Conservation (phyloP, 176 grass and related monocot species). For the Zoysia japonica region DNA sequence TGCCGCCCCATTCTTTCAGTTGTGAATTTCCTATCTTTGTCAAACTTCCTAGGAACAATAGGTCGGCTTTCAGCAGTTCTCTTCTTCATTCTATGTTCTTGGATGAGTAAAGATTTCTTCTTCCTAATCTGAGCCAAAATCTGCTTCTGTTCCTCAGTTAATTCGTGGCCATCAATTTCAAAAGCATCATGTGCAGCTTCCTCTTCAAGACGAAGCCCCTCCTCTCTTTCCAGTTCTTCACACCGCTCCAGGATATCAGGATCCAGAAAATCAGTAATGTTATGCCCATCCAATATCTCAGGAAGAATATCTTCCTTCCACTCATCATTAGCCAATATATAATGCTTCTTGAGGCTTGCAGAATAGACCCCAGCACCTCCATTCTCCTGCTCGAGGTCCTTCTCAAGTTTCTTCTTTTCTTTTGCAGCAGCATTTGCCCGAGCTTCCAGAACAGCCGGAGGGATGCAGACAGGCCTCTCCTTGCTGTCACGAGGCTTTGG, state of each 20-base stretch:
- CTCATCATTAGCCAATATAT: constrained; percentile 66
- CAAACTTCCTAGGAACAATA: constrained; percentile 68
- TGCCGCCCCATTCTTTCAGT: constrained; percentile 46
- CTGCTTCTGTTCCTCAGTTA: constrained; percentile 51
- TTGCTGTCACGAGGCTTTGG: constrained; percentile 79
- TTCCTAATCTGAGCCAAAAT: constrained; percentile 64
- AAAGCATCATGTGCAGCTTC: constrained; percentile 55
- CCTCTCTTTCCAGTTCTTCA: constrained; percentile 75
- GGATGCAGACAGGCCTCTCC: constrained; percentile 57
- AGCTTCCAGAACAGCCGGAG: constrained; percentile 51
- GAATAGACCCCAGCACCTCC: constrained; percentile 92
- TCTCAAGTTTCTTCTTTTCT: constrained; percentile 71
- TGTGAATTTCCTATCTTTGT: constrained; percentile 54
- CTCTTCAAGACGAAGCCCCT: constrained; percentile 67
- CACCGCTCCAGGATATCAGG: constrained; percentile 68
- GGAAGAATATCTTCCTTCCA: constrained; percentile 72
- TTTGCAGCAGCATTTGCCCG: constrained; percentile 44
- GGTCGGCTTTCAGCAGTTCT: constrained; percentile 83
- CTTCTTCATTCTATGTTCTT: constrained; percentile 86
- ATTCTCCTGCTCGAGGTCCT: constrained; percentile 69
- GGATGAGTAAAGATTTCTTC: constrained; percentile 67
- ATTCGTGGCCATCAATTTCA: constrained; percentile 64
- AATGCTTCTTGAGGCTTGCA: constrained; percentile 70
- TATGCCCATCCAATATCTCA: constrained; percentile 78
- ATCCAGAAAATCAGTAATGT: constrained; percentile 79